Evolutionary conservation across 2,329 filamentous ascomycete genomes (phyloP), one percentile per base, ranked within the genome.

Genomic region (Neofusicoccum ribis): DNA sequence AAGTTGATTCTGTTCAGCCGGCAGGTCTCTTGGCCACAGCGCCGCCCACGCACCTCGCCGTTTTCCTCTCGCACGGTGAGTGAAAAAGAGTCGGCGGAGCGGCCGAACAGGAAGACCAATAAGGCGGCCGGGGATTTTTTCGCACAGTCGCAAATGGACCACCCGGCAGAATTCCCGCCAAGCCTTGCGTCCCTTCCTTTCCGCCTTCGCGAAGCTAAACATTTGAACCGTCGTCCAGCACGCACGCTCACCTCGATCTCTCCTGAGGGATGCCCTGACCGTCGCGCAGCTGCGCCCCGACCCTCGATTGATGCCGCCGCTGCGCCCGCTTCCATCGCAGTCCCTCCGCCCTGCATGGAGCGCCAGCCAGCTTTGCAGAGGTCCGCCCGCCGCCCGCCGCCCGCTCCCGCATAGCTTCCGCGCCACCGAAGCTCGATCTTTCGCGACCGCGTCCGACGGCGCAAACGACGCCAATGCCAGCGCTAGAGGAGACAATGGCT

Each of bases 261-360:
- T 20, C n/a, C 8, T 23, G 14, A 17, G 20, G 36, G 44, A 49
- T 62, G 44, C 59, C 20, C 23, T 36, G 44, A n/a, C 37, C 47
- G 47, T 36, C 60, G 36, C 9, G 11, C 23, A 20, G 47, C 60
- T 44, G 12, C 59, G 20, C 36, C 7, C 36, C 31, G 5, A 34
- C 34, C 61, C 43, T 47, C 73, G 76, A 77, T 81, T 81, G 74
- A 82, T 82, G 80, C 79, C 75, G 73, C 74, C 74, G 72, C 76
- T 76, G 73, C 77, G 77, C 70, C 72, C 77, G 44, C 71, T 76
- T 67, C 77, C 74, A 73, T 75, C 78, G 74, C 77, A 78, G 74
- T 79, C 77, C 75, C 76, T 79, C 71, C 73, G 78, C 70, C 75
- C 77, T 71, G 70, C 72, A 73, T 78, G 79, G 79, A 77, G 23